Evolutionary conservation across 1,284 basidiomycete genomes (phyloP), one percentile per base, ranked within the genome.

Genomic region (Leucoagaricus sp.): DNA sequence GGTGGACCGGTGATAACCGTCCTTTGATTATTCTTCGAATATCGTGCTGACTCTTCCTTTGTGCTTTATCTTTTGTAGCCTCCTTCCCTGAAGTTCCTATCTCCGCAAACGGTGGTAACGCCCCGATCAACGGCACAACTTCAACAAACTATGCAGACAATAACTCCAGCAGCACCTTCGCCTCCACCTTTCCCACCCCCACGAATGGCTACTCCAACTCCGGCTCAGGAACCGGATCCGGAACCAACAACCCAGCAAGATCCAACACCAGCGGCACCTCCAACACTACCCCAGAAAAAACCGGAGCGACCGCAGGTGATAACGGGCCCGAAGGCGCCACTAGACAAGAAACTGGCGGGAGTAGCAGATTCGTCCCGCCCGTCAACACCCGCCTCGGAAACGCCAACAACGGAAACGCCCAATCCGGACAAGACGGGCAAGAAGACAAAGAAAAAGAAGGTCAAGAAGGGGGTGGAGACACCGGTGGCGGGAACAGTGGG

Each of bases 1-100:
- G 69, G 69, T 72, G 68, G 66, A 67, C 68, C 64, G 67, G 69
- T 71, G 66, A 69, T 64, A 48, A 58, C 59, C 58, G 33, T 50
- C 36, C 34, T 58, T 34, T 58, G 41, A 42, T 50, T 40, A 19
- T 12, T 51, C 21, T 47, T 45, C 19, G n/a, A 40, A n/a, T 21
- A 42, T 40, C 53, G 29, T 33, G 45, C 51, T 57, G 40, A 55
- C n/a, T 41, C 58, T 55, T 40, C 50, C 52, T 47, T 42, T 29
- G 8, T 58, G 5, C 46, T 40, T 38, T 21, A 58, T 56, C 36
- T 36, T 31, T 38, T 29, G 13, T 25, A 53, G 46, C 36, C 34
- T 28, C 56, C 41, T 19, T 25, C 52, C 26, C 49, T 49, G 6
- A 28, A 38, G 26, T 36, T 33, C 28, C 36, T 34, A 38, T 51